Conservation (phyloP, 2,329 filamentous ascomycete species). For the Teratosphaeria gauchensis region DNA sequence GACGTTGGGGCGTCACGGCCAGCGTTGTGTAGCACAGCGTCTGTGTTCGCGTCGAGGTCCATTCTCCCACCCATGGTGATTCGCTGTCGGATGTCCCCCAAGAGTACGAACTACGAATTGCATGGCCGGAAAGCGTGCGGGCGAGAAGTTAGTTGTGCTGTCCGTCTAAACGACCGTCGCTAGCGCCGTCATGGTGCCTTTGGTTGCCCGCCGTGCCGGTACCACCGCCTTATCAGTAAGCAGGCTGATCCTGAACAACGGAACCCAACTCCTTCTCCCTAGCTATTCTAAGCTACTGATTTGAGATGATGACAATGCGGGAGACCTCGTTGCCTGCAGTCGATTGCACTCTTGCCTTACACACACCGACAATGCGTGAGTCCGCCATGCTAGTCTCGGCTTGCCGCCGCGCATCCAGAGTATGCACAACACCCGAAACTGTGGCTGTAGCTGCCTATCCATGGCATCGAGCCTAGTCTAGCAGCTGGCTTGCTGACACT, state of each 20-base stretch:
- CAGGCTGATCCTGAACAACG: background rate
- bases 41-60: background rate
- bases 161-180: background rate
- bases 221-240: background rate
- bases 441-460: background rate
- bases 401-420: background rate
- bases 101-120: too few species aligned
- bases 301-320: background rate
- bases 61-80: background rate
- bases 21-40: background rate
- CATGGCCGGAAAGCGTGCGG: too few species aligned
- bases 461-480: background rate
- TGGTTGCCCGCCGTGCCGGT: background rate
- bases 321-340: background rate
- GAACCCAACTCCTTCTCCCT: too few species aligned
- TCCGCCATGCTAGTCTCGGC: background rate
- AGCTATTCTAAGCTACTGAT: too few species aligned
- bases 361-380: background rate
- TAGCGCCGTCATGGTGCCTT: background rate
- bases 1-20: background rate
- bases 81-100: background rate
- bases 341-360: background rate
- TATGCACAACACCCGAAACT: background rate
- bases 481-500: background rate
- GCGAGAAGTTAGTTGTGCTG: too few species aligned